Evolutionary conservation across 805 yeast genomes (phyloP), one percentile per base, ranked within the genome.

Genomic region (Starmerella khaoyaiensis): DNA sequence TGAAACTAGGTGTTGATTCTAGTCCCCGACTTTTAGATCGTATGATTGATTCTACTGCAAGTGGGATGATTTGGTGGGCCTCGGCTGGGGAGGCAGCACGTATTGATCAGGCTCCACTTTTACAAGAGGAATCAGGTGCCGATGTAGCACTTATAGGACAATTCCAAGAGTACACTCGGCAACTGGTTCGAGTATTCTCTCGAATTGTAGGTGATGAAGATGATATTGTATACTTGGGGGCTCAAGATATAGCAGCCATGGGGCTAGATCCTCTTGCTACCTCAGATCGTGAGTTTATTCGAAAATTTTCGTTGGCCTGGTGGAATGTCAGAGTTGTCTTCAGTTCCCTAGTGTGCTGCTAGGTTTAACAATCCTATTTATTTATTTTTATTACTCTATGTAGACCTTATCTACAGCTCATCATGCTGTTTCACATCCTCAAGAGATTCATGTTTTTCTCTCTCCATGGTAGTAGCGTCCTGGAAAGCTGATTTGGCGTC

Each of bases 41-140:
- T 10, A 18, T 48, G 2, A 39, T 45, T 4, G 52, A 48, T 16
- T 26, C 47, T 12, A 32, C 45, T 4, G 37, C 45, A 3, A 47
- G 39, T 37, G 84, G 84, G 1, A 68, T 79, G 41, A 61, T 79
- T 16, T 80, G 90, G 90, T 80, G 87, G 83, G 93, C 93, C 3
- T 69, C 79, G 21, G 87, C 90, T 1, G 93, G 90, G 7, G 79
- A 75, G 41, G 64, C 67, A 28, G 61, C 62, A 12, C 56, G 54
- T 18, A 52, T 58, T 16, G 59, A 61, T 14, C 47, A 45, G 4
- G 38, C 36, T 31, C 45, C 48, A 9, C 35, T 44, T n/a, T 30
- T 43, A 14, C n/a, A n/a, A n/a, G n/a, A n/a, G n/a, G n/a, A n/a
- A n/a, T n/a, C n/a, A n/a, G 10, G 18, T 15, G 26, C 26, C 26